Base-by-base conservation (phyloP, 176 grass and related monocot genomes). In the Ananas comosus region DNA sequence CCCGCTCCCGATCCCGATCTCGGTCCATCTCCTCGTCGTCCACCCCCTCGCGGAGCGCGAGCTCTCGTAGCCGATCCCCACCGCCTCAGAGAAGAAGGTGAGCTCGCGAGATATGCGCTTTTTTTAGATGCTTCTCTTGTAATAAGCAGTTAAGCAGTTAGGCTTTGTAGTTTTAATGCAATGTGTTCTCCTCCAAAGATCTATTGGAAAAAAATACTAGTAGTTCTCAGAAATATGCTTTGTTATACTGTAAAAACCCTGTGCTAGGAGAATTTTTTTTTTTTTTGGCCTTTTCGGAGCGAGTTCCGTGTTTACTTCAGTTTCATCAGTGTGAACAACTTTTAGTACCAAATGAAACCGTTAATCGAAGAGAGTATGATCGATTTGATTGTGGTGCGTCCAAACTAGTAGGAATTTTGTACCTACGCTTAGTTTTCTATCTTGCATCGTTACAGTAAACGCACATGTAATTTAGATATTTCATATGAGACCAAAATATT, bases 61-160 rank as follows among this genome's bases (percentile, higher is more conserved):
- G 78, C n/a, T 91, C 94, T 12, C 87, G 95, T 33, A 86, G 95
- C 69, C 90, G 75, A 48, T 93, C 95, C 17, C 90, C 95, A 74
- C 82, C 87, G 49, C 66, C 87, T 0, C 76, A 88, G 64, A 79
- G 77, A 75, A 85, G 64, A 83, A 88, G 87, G 95, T 90, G 47
- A 82, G 80, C 19, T 24, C 25, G 51, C 21, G 24, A 67, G 29
- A 49, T 67, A 47, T 2, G 13, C 14, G 28, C 13, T 48, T 33
- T 10, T 10, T 66, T n/a, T 42, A 11, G 12, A 66, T 66, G 27
- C 64, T 14, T 66, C 28, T 12, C 11, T 27, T 27, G 25, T 48
- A 14, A 29, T 21, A 13, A 25, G 0, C 24, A 6, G 16, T 14
- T 21, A 13, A 25, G 0, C 24, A 6, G 16, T 14, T 67, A 16